A percentile compares a stretch with the other conserved stretches of the same genome.
phyloP scores from a whole-genome alignment of 2,329 filamentous ascomycete species.

The Albifimbria verrucaria region DNA sequence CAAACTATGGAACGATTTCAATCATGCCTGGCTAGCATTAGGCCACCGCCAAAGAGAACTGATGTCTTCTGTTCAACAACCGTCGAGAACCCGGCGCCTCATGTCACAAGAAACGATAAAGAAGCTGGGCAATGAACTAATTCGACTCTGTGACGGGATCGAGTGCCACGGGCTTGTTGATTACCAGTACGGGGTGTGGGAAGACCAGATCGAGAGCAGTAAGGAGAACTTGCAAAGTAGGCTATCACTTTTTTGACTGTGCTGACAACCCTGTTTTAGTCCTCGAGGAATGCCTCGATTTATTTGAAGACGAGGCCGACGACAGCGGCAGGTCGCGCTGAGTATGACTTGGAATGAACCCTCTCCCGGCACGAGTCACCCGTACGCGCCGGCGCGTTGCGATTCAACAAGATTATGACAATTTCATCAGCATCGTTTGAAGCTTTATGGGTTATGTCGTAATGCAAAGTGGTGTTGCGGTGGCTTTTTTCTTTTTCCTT shows the following conservation, averaged over 20 bases:
- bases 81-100: slow-evolving; percentile 57
- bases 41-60: slow-evolving; percentile 82
- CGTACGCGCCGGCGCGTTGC: neutral
- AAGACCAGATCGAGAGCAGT: slow-evolving; percentile 87
- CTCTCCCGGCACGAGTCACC: neutral
- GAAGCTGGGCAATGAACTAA: slow-evolving; percentile 77
- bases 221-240: slow-evolving; percentile 29
- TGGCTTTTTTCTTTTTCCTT: slow-evolving; percentile 2
- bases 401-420: neutral
- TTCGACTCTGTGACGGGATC: slow-evolving; percentile 78
- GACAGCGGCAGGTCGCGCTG: slow-evolving; percentile 22
- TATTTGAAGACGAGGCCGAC: slow-evolving; percentile 40
- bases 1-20: slow-evolving; percentile 90
- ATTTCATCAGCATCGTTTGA: too few relatives aligned
- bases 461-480: too few relatives aligned
- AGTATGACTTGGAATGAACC: slow-evolving; percentile 2
- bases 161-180: slow-evolving; percentile 94
- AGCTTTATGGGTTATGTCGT: too few relatives aligned
- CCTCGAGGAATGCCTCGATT: slow-evolving; percentile 39
- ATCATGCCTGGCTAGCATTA: slow-evolving; percentile 82
- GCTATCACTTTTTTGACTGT: neutral
- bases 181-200: slow-evolving; percentile 95
- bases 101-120: slow-evolving; percentile 68
- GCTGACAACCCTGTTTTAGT: slow-evolving; percentile 21
- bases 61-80: slow-evolving; percentile 55